Conservation (phyloP, 306 rosid genomes). For the Ormosia semicastrata region DNA sequence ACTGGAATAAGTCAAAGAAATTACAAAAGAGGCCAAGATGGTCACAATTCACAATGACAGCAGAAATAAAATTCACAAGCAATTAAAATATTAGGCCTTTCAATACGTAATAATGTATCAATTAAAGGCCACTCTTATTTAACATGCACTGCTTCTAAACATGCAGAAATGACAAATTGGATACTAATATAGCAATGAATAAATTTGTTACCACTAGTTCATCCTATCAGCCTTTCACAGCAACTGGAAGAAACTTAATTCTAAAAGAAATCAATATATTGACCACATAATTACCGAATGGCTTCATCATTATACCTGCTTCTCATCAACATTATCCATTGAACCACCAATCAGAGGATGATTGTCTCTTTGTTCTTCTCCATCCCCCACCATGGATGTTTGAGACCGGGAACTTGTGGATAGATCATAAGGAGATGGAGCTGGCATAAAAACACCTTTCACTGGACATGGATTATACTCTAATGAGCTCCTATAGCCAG, state of each 20-base stretch:
- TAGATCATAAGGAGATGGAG: slow-evolving; percentile 73
- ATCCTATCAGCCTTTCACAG: slow-evolving; percentile 3
- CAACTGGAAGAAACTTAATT: slow-evolving; percentile 11
- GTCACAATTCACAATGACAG: background rate
- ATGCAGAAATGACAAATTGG: background rate
- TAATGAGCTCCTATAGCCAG: slow-evolving; percentile 56
- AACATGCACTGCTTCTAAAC: slow-evolving; percentile 6
- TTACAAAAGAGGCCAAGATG: background rate
- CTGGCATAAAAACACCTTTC: slow-evolving; percentile 69
- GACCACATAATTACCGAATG: background rate
- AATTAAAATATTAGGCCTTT: background rate
- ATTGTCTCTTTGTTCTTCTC: slow-evolving; percentile 56
- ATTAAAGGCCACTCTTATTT: background rate
- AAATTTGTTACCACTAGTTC: slow-evolving; percentile 17
- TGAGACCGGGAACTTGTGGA: slow-evolving; percentile 74
- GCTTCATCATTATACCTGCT: slow-evolving; percentile 63
- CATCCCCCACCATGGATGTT: slow-evolving; percentile 65
- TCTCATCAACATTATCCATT: slow-evolving; percentile 59
- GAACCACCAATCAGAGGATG: slow-evolving; percentile 60
- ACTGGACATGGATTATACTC: slow-evolving; percentile 57
- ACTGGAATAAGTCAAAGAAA: background rate
- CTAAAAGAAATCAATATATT: slow-evolving; percentile 14
- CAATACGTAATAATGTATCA: background rate
- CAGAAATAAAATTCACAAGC: slow-evolving; percentile 7
- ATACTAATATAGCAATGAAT: background rate